A percentile compares a stretch with the other conserved stretches of the same genome.
Conservation (phyloP, 306 rosid genomes). For the Trifolium fragiferum region DNA sequence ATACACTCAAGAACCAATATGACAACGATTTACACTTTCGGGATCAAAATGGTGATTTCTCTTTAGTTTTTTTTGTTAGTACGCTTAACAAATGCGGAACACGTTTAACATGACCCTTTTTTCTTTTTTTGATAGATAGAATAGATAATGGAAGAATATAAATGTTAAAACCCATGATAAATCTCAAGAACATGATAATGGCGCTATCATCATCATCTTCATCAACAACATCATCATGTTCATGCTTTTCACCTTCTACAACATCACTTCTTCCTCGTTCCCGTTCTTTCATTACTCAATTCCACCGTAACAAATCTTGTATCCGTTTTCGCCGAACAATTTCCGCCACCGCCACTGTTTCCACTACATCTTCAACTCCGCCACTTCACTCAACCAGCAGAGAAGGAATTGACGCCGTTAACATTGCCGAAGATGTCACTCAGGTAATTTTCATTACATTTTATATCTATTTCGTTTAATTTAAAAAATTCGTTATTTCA, state of each 20-base stretch:
- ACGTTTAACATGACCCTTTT: too few species aligned
- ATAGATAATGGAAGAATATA: conserved; percentile 1
- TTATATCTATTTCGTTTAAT: not conserved
- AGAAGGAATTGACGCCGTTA: conserved; percentile 72
- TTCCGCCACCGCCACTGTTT: conserved; percentile 25
- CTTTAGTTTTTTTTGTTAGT: too few species aligned
- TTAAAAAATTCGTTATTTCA: not conserved
- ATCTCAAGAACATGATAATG: conserved; percentile 43
- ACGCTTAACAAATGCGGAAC: too few species aligned
- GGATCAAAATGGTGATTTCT: too few species aligned
- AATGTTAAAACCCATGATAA: conserved; percentile 48
- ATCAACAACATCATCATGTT: not conserved
- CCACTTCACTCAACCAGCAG: conserved; percentile 45
- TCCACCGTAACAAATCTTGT: conserved; percentile 34
- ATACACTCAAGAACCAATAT: too few species aligned
- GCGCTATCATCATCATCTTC: conserved; percentile 51
- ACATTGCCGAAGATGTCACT: conserved; percentile 93
- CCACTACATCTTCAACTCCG: conserved; percentile 44
- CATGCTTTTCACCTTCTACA: conserved; percentile 32
- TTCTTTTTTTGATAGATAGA: too few species aligned
- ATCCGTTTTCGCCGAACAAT: not conserved
- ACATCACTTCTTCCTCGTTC: conserved; percentile 44
- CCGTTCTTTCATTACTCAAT: conserved; percentile 33
- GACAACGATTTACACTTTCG: too few species aligned
- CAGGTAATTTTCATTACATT: conserved; percentile 51